A percentile compares a stretch with the other conserved stretches of the same genome.
Conservation (phyloP, 139 green algal genomes). For the Chlamydomonas sphaeroides region DNA sequence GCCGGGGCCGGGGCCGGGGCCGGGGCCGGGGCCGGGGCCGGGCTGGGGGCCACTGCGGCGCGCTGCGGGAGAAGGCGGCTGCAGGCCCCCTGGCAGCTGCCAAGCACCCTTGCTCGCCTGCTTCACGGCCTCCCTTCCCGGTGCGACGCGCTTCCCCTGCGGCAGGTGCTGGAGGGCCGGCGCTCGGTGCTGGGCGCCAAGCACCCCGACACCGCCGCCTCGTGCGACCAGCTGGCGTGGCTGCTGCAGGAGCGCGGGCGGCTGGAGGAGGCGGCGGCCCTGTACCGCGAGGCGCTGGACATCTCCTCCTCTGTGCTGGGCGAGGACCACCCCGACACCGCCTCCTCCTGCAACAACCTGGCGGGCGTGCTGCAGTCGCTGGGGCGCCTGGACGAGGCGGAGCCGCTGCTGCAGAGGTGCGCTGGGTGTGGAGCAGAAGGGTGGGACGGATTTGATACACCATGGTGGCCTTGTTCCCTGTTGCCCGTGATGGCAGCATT, state of each 20-base stretch:
- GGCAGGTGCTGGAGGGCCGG: slow-evolving; percentile 25
- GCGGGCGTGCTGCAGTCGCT: slow-evolving; percentile 31
- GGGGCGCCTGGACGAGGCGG: slow-evolving; percentile 25
- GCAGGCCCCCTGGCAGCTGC: too few relatives aligned
- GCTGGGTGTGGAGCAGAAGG: neutral
- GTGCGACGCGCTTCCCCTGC: too few relatives aligned
- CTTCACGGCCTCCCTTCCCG: too few relatives aligned
- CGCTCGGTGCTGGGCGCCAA: neutral
- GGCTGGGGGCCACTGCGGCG: too few relatives aligned
- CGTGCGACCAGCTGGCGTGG: slow-evolving; percentile 32
- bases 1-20: neutral
- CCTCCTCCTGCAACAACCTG: slow-evolving; percentile 28
- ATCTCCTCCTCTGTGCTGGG: slow-evolving; percentile 16
- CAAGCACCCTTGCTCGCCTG: too few relatives aligned
- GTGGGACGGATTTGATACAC: too few relatives aligned
- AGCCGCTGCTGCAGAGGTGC: slow-evolving; percentile 22
- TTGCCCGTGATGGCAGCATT: too few relatives aligned
- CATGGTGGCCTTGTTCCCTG: too few relatives aligned
- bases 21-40: too few relatives aligned
- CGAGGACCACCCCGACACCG: slow-evolving; percentile 31
- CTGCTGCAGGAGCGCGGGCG: slow-evolving; percentile 1
- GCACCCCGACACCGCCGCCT: slow-evolving; percentile 29
- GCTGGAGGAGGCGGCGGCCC: slow-evolving; percentile 17
- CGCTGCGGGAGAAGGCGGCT: too few relatives aligned
- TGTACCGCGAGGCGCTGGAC: slow-evolving; percentile 26